phyloP scores from a whole-genome alignment of 2,329 filamentous ascomycete genomes.

The Ceratocystis variospora region DNA sequence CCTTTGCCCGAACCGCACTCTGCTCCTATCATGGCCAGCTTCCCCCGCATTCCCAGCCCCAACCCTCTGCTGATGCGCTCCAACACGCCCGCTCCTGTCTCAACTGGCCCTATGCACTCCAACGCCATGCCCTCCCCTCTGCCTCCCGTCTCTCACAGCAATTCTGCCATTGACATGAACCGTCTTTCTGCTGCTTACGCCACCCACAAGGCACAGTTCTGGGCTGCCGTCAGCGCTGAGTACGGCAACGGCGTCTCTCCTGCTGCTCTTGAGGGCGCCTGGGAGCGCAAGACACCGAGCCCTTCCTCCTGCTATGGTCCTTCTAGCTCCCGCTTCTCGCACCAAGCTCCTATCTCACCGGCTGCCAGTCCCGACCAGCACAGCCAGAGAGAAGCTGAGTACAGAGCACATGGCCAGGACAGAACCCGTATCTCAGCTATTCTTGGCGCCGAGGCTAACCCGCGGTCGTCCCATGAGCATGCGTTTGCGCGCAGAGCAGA shows the following conservation, averaged over 20 bases:
- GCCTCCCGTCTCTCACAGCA: conserved; percentile 25
- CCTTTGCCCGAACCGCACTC: conserved; percentile 34
- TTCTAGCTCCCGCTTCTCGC: conserved; percentile 17
- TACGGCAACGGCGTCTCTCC: conserved; percentile 53
- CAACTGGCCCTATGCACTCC: conserved; percentile 37
- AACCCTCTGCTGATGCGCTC: conserved; percentile 29
- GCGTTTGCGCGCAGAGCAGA: conserved; percentile 43
- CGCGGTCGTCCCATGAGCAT: conserved; percentile 27
- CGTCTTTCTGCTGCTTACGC: conserved; percentile 59
- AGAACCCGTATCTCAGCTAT: conserved; percentile 51
- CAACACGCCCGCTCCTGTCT: conserved; percentile 28
- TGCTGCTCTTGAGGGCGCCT: conserved; percentile 55
- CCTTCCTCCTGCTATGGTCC: background rate
- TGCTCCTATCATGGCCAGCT: conserved; percentile 24
- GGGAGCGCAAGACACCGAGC: conserved; percentile 32
- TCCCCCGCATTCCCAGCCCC: conserved; percentile 16
- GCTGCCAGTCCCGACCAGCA: conserved; percentile 37
- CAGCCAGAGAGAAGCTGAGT: conserved; percentile 31
- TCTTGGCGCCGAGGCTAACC: conserved; percentile 45
- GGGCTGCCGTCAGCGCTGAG: conserved; percentile 56
- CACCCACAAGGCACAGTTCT: conserved; percentile 56
- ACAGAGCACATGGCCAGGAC: conserved; percentile 28
- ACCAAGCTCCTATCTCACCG: conserved; percentile 39
- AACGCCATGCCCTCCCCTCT: conserved; percentile 25
- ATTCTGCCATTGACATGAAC: conserved; percentile 40